Evolutionary conservation across 495 filamentous ascomycete genomes (phyloP), one percentile per base, ranked within the genome.

Genomic region (Aspergillus indologenus): DNA sequence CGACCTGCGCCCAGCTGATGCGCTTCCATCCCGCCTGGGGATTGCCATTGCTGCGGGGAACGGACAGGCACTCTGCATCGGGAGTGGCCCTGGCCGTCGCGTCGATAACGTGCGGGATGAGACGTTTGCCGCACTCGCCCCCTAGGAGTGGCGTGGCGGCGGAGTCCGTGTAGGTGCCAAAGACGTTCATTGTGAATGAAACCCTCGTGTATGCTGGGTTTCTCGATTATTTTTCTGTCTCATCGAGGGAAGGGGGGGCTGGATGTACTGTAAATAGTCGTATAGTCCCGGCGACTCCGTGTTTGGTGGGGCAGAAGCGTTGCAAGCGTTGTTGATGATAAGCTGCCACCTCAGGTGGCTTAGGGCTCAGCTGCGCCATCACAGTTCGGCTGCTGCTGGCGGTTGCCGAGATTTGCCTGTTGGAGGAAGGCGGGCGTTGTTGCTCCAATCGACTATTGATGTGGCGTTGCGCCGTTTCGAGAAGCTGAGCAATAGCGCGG

Each of bases 21-120:
- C 63, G 34, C 51, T 61, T 63, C 61, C 68, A 72, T 1, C 68
- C 70, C 52, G 65, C 64, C n/a, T 31, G 1, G 14, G 64, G 60
- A 14, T 65, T 52, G 50, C 45, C 45, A 26, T 22, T 21, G 12
- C 58, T 58, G 7, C 62, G 48, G 22, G 61, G 61, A n/a, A 63
- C 24, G 8, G 42, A 60, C 1, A 63, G 19, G 29, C 61, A 63
- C 34, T 56, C 61, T 23, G 46, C 56, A 24, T 63, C 56, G 17
- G 61, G 61, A 5, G 61, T 59, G 26, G 52, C 61, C 17, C 29
- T 53, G 44, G 61, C 61, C 18, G 61, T 63, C 22, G 61, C 56
- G 46, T 63, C 61, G 21, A 63, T 63, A 12, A 63, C 40, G 44
- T 63, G 29, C 31, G 61, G 61, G n/a, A 63, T 56, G 5, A 63